Percentiles rank a stretch among this genome's conserved stretches.
Conservation (phyloP, 306 rosid species). For the Casuarina cunninghamiana region DNA sequence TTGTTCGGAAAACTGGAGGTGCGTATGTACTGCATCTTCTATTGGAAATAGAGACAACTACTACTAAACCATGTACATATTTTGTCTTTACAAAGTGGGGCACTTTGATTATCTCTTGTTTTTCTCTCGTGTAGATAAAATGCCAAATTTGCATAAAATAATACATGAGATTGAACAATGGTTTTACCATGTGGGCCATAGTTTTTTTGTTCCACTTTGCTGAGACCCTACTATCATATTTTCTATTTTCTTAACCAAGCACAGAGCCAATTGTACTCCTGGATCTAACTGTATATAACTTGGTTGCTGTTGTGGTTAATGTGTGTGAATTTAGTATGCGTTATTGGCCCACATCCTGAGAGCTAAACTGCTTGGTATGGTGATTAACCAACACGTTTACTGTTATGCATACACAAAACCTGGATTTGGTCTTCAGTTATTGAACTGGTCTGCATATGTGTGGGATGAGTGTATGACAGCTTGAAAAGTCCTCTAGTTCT, state of each 20-base stretch:
- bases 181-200: background rate
- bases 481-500: background rate
- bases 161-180: background rate
- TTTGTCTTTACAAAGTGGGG: background rate
- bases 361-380: background rate
- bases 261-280: background rate
- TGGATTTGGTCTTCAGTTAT: background rate
- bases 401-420: background rate
- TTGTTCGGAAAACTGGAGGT: constrained; percentile 98
- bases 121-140: background rate
- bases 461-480: background rate
- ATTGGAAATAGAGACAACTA: background rate
- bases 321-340: background rate
- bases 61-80: background rate
- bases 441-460: background rate
- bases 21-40: constrained; percentile 2
- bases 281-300: background rate
- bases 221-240: background rate
- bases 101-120: background rate
- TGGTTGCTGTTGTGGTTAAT: background rate
- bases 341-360: background rate
- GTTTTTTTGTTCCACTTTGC: background rate
- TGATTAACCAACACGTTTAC: background rate
- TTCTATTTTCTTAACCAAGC: background rate
- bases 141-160: background rate